Base-by-base conservation (phyloP, 176 grass and related monocot species). In the Typha latifolia region DNA sequence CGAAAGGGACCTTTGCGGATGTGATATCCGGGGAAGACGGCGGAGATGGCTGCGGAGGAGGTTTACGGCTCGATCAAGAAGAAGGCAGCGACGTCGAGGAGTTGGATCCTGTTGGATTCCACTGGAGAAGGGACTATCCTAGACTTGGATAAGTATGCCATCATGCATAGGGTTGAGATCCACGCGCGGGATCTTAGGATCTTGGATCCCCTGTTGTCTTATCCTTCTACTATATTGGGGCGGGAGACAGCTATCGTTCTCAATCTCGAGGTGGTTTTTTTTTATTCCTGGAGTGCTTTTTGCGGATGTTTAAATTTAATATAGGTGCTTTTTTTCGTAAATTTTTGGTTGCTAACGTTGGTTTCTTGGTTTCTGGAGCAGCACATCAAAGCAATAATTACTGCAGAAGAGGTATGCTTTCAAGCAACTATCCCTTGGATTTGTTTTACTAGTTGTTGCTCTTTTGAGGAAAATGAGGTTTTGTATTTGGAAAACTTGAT, bases 201-300 rank as follows among this genome's bases (percentile, higher is more conserved):
- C 72, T 72, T 99, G 51, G 95, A 99, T 81, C 95, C 95, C 53
- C 78, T 99, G 26, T 84, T 99, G 62, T 99, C 94, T 20, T 93
- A 99, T 79, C 94, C 95, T n/a, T 99, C 95, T 66, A 87, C 95
- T 64, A 99, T 99, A 75, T 81, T 94, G 48, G 95, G 89, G 1
- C 89, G 95, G 19, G 95, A 99, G 84, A 71, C 83, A 13, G 95
- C 95, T 47, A 90, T 99, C 80, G 95, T 99, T 3, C 89, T 99
- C 81, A 99, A 99, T 74, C 86, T 99, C 27, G 95, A 99, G 89
- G 95, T 99, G 59, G 48, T 56, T n/a, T n/a, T n/a, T 29, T 5
- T 49, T 14, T 66, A 26, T 66, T 12, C 72, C 62, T 79, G n/a
- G 14, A 56, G 8, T 15, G 4, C 27, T n/a, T 3, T 27, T 51